Conservation (phyloP, 495 filamentous ascomycete genomes). For the Penicillium samsonianum region DNA sequence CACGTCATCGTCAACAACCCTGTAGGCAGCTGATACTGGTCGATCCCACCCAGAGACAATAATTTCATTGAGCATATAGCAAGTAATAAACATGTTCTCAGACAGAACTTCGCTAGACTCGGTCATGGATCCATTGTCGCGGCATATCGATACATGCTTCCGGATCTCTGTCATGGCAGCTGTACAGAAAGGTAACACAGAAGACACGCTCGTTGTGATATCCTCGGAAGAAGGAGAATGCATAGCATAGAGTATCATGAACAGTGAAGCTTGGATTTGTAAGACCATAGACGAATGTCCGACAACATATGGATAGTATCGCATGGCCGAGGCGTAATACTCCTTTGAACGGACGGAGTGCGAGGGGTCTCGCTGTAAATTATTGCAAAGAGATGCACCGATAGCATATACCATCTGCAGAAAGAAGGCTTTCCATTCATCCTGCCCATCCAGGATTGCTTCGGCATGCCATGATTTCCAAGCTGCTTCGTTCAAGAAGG, state of each 20-base stretch:
- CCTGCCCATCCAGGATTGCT: constrained; percentile 15
- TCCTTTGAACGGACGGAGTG: constrained; percentile 30
- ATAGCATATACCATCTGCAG: constrained; percentile 38
- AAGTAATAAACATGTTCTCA: constrained; percentile 38
- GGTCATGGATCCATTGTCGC: constrained; percentile 13
- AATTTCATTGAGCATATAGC: constrained; percentile 40
- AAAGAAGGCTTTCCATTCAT: constrained; percentile 35
- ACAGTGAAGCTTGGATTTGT: constrained; percentile 37
- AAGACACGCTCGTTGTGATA: constrained; percentile 32
- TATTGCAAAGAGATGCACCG: constrained; percentile 32
- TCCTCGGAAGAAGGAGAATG: constrained; percentile 39
- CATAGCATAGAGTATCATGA: constrained; percentile 37
- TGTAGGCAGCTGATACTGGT: constrained; percentile 32
- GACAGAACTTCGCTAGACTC: constrained; percentile 23
- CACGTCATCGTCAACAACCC: constrained; percentile 37
- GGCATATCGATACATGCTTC: constrained; percentile 20
- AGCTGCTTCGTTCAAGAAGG: constrained; percentile 29
- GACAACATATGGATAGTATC: constrained; percentile 34
- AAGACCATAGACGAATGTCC: constrained; percentile 31
- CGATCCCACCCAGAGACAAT: constrained; percentile 37
- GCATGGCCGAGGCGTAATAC: constrained; percentile 32
- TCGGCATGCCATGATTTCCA: constrained; percentile 34
- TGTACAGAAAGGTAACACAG: constrained; percentile 36
- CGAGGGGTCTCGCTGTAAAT: constrained; percentile 26
- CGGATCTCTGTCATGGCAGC: constrained; percentile 34